A percentile compares a stretch with the other conserved stretches of the same genome.
Evolutionary conservation across 441 rosid species (phyloP).

Genomic region (Adansonia grandidieri): DNA sequence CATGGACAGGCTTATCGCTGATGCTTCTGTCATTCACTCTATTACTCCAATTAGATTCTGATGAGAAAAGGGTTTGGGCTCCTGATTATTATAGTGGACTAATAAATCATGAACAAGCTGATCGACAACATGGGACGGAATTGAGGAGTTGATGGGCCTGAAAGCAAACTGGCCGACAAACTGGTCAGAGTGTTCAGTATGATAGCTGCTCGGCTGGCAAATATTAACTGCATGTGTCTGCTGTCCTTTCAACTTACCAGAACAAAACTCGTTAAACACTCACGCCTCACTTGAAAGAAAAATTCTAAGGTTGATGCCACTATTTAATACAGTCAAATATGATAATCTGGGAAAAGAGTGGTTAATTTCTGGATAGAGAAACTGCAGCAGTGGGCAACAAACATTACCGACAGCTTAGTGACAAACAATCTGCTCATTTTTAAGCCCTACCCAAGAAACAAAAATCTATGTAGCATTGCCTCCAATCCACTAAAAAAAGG

Average conservation of each 20-base stretch:
- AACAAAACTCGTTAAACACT: background rate
- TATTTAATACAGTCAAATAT: background rate
- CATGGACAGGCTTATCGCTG: no score
- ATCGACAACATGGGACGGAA: background rate
- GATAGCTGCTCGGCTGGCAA: constrained; percentile 5
- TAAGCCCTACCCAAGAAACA: background rate
- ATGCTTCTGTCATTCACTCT: background rate
- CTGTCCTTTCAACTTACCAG: no score
- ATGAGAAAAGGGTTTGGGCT: background rate
- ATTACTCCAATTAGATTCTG: background rate
- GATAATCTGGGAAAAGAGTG: background rate
- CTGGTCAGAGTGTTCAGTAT: background rate
- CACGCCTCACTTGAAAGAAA: background rate
- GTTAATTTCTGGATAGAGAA: background rate
- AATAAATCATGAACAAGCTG: no score
- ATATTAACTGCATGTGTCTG: background rate
- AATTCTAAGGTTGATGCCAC: background rate
- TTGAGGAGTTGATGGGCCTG: constrained; percentile 9
- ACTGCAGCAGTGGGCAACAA: background rate
- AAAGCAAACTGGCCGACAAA: background rate
- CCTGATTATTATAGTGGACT: background rate
- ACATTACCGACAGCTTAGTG: background rate
- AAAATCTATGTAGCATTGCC: background rate
- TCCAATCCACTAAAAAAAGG: background rate
- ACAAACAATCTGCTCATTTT: background rate